phyloP scores from a whole-genome alignment of 306 rosid species.

The Malus asiatica region DNA sequence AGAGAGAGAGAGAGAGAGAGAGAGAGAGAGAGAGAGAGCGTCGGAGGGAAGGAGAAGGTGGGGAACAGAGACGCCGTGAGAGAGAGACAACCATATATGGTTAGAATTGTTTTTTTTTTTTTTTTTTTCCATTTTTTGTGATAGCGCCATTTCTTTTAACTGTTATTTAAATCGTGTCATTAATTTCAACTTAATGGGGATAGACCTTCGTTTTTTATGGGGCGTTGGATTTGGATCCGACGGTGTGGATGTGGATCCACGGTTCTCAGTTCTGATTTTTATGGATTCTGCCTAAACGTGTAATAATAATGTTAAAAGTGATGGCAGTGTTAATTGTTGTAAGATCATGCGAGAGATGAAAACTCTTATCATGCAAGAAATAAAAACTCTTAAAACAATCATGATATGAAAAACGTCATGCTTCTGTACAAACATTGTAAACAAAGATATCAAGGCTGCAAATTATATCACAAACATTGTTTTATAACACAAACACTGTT shows the following conservation, averaged over 20 bases:
- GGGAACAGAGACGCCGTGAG: neutral
- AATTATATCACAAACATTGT: too few relatives aligned
- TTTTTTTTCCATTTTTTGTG: neutral
- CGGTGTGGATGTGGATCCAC: neutral
- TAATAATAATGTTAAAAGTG: too few relatives aligned
- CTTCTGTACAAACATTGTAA: too few relatives aligned
- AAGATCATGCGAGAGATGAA: too few relatives aligned
- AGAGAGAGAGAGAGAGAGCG: neutral
- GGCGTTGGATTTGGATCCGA: neutral
- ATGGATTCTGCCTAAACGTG: neutral
- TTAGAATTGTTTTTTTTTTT: neutral
- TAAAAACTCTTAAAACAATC: too few relatives aligned
- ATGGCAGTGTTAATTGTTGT: too few relatives aligned
- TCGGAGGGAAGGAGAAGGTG: slow-evolving; percentile 4
- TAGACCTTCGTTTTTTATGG: neutral
- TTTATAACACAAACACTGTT: neutral
- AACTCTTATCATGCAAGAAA: too few relatives aligned
- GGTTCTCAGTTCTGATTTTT: neutral
- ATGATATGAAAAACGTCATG: too few relatives aligned
- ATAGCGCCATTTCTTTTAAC: neutral
- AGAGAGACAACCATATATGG: neutral
- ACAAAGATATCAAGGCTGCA: too few relatives aligned
- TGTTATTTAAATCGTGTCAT: neutral
- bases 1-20: neutral
- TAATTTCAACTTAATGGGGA: neutral